Evolutionary conservation across 495 filamentous ascomycete species (phyloP).

Genomic region (Lasiosphaeria hispida): DNA sequence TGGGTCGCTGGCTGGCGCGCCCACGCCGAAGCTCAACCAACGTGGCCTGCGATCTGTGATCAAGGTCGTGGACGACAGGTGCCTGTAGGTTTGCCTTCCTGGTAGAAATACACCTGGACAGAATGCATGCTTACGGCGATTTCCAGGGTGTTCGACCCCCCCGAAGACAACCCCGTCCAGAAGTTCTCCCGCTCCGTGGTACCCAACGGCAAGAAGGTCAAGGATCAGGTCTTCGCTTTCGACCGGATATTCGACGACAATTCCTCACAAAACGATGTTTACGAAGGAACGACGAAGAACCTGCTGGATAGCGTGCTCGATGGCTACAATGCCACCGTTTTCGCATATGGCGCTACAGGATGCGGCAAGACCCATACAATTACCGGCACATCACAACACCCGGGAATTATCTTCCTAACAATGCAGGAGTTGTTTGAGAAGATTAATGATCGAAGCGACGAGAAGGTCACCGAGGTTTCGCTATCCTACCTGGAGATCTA

Average conservation of each 20-base stretch:
- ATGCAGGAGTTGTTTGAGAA: slow-evolving; percentile 98
- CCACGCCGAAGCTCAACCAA: slow-evolving; percentile 77
- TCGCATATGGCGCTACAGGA: slow-evolving; percentile 96
- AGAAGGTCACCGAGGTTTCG: slow-evolving; percentile 86
- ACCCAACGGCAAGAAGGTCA: slow-evolving; percentile 82
- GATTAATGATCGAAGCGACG: slow-evolving; percentile 77
- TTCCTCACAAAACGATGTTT: slow-evolving; percentile 87
- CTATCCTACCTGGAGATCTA: slow-evolving; percentile 98
- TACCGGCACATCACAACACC: slow-evolving; percentile 81
- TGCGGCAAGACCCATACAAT: slow-evolving; percentile 99
- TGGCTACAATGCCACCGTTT: slow-evolving; percentile 98
- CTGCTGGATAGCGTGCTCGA: slow-evolving; percentile 94
- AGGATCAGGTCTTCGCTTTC: slow-evolving; percentile 97
- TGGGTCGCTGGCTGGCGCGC: slow-evolving; percentile 81
- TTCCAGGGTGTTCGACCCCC: slow-evolving; percentile 88
- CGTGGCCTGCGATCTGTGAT: slow-evolving; percentile 89
- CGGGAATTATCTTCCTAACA: slow-evolving; percentile 96
- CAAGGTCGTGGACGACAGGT: slow-evolving; percentile 94
- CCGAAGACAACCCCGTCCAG: slow-evolving; percentile 93
- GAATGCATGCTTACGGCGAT: slow-evolving; percentile 1
- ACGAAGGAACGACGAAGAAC: slow-evolving; percentile 85
- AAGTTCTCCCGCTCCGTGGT: slow-evolving; percentile 82
- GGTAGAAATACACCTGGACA: background rate
- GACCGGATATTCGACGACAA: slow-evolving; percentile 97
- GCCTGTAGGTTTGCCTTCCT: slow-evolving; percentile 66